A percentile compares a stretch with the other conserved stretches of the same genome.
Conservation (phyloP, 1,139 yeast genomes). For the Pichia sp. region DNA sequence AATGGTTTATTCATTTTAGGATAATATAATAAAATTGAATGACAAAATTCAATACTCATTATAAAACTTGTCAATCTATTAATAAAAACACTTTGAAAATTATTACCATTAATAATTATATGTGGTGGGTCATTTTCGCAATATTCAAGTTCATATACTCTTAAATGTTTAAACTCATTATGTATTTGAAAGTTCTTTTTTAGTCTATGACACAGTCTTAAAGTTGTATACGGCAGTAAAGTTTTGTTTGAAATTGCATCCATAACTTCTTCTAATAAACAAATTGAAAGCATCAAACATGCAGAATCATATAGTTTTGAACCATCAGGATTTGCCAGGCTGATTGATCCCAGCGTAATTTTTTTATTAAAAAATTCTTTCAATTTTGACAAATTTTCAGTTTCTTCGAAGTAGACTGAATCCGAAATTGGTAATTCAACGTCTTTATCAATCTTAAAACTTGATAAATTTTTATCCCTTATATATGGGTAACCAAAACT, state of each 20-base stretch:
- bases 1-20: conserved; percentile 20
- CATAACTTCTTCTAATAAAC: conserved; percentile 31
- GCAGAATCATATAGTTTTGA: conserved; percentile 17
- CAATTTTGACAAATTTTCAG: conserved; percentile 13
- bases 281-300: conserved; percentile 23
- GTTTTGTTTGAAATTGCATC: conserved; percentile 29
- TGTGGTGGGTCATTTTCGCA: conserved; percentile 14
- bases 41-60: conserved; percentile 26
- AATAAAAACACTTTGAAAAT: conserved; percentile 29
- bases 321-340: conserved; percentile 14
- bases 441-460: conserved; percentile 14
- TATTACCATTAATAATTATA: conserved; percentile 31
- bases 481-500: conserved; percentile 38
- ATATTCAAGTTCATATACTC: conserved; percentile 16
- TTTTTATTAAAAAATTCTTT: conserved; percentile 15
- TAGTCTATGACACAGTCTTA: conserved; percentile 17
- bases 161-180: conserved; percentile 9
- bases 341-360: conserved; percentile 12
- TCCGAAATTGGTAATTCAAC: conserved; percentile 31
- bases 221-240: conserved; percentile 22
- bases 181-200: conserved; percentile 10
- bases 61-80: conserved; percentile 27
- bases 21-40: conserved; percentile 26
- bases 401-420: conserved; percentile 23
- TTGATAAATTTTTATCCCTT: conserved; percentile 15